A percentile compares a stretch with the other conserved stretches of the same genome.
These are phyloP conservation scores for Annulohypoxylon truncatum DNA, from an alignment of 2,329 filamentous ascomycete genomes.

Conservation along the genomic window DNA sequence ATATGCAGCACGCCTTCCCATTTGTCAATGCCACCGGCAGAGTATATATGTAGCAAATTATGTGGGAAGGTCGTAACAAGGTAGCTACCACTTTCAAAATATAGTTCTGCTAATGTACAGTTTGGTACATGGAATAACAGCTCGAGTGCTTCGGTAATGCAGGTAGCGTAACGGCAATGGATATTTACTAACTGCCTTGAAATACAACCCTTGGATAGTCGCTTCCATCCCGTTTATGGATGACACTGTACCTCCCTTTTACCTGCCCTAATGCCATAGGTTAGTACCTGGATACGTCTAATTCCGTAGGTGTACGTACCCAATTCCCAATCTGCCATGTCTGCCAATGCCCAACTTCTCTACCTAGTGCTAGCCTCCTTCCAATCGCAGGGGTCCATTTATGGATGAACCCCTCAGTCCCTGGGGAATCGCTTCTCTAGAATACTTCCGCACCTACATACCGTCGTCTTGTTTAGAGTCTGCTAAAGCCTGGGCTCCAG, in stretches of 20 bases:
- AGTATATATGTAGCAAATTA: background rate
- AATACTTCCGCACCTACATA: background rate
- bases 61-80: background rate
- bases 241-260: constrained; percentile 19
- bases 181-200: constrained; percentile 31
- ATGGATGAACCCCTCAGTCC: constrained; percentile 30
- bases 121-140: constrained; percentile 22
- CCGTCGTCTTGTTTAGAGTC: background rate
- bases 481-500: constrained; percentile 25
- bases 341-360: constrained; percentile 18
- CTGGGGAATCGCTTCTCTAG: constrained; percentile 15
- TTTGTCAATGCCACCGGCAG: constrained; percentile 40
- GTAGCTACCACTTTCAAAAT: constrained; percentile 26
- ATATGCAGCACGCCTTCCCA: constrained; percentile 34
- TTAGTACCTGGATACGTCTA: background rate
- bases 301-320: constrained; percentile 1
- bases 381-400: constrained; percentile 14
- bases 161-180: constrained; percentile 41
- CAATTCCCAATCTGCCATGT: constrained; percentile 12
- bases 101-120: constrained; percentile 33
- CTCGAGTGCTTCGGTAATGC: constrained; percentile 35
- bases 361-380: constrained; percentile 1
- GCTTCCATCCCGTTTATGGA: constrained; percentile 10
- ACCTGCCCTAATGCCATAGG: constrained; percentile 2
- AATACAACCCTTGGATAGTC: constrained; percentile 2